These are phyloP conservation scores for Lachancea quebecensis DNA, from an alignment of 805 yeast genomes.

Conservation along the genomic window DNA sequence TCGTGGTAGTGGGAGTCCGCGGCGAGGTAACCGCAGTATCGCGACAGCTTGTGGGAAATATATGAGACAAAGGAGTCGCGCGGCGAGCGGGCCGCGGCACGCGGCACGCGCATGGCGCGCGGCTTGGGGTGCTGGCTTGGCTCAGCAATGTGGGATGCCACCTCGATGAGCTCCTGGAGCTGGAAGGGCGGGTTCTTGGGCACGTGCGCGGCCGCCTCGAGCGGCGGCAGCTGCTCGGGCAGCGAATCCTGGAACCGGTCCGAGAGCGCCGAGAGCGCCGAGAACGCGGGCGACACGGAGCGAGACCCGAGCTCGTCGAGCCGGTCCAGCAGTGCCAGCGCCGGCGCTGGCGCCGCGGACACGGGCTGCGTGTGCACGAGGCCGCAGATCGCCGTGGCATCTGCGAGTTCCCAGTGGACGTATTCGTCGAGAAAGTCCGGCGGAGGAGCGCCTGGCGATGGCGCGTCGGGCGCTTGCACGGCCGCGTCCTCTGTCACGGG, in stretches of 20 bases:
- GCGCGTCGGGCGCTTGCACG: too few relatives aligned
- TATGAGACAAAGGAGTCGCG: constrained; percentile 12
- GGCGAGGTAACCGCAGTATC: constrained; percentile 19
- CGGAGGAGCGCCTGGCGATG: not conserved
- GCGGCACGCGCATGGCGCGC: not conserved
- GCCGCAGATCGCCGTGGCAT: not conserved
- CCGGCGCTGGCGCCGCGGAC: constrained; percentile 12
- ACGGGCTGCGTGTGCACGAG: constrained; percentile 25
- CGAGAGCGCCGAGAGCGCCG: constrained; percentile 2
- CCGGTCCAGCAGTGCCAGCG: constrained; percentile 5
- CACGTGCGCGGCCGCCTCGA: not conserved
- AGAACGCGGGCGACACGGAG: constrained; percentile 3
- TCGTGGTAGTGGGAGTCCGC: constrained; percentile 25
- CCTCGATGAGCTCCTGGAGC: constrained; percentile 1
- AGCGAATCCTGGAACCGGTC: constrained; percentile 2
- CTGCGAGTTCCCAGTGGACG: constrained; percentile 2
- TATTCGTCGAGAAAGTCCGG: constrained; percentile 4
- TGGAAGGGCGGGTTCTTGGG: constrained; percentile 5
- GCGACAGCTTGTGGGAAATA: constrained; percentile 17
- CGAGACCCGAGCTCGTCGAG: constrained; percentile 2
- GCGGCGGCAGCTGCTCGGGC: not conserved
- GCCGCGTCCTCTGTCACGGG: too few relatives aligned
- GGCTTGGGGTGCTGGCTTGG: not conserved
- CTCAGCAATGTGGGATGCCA: not conserved
- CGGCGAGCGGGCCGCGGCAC: not conserved